These are phyloP conservation scores for Physcomitrellopsis africana DNA, from an alignment of 225 moss, liverwort and hornwort genomes.

Conservation along the genomic window DNA sequence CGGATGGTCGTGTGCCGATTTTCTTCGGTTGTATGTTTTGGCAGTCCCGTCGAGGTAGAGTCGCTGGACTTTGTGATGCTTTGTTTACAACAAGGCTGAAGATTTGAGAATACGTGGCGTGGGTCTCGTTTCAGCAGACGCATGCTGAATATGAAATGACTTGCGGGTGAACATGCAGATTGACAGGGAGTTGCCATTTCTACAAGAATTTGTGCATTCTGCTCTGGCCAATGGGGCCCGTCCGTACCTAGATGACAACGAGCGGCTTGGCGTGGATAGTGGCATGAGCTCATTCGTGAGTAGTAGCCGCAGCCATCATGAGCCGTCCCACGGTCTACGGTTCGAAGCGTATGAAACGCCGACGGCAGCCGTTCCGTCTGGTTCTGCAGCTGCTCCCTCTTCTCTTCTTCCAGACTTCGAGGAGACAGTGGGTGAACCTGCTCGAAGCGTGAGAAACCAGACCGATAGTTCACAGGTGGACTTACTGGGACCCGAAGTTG, in stretches of 20 bases:
- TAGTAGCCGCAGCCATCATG: conserved; percentile 41
- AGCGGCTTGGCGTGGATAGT: conserved; percentile 59
- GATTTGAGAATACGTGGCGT: background rate
- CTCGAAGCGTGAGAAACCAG: conserved; percentile 47
- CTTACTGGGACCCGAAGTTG: conserved; percentile 73
- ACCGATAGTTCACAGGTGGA: conserved; percentile 59
- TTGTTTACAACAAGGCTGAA: background rate
- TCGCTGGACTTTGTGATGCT: too few relatives aligned
- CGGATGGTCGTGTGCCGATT: too few relatives aligned
- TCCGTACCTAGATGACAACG: conserved; percentile 70
- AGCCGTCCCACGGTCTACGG: conserved; percentile 62
- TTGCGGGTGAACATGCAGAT: conserved; percentile 42
- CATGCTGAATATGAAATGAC: background rate
- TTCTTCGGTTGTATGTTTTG: too few relatives aligned
- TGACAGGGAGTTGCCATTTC: conserved; percentile 74
- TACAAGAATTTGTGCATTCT: conserved; percentile 72
- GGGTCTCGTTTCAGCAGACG: background rate
- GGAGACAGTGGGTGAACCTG: conserved; percentile 53
- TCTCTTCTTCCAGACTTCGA: conserved; percentile 55
- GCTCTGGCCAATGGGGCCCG: conserved; percentile 77
- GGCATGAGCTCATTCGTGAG: conserved; percentile 63
- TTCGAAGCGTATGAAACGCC: conserved; percentile 93
- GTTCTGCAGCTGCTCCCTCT: conserved; percentile 37
- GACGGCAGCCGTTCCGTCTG: conserved; percentile 36
- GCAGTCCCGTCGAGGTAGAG: too few relatives aligned